Percentiles rank a stretch among this genome's conserved stretches.
Conservation (phyloP, 2,329 filamentous ascomycete genomes). For the Microsporum audouinii region DNA sequence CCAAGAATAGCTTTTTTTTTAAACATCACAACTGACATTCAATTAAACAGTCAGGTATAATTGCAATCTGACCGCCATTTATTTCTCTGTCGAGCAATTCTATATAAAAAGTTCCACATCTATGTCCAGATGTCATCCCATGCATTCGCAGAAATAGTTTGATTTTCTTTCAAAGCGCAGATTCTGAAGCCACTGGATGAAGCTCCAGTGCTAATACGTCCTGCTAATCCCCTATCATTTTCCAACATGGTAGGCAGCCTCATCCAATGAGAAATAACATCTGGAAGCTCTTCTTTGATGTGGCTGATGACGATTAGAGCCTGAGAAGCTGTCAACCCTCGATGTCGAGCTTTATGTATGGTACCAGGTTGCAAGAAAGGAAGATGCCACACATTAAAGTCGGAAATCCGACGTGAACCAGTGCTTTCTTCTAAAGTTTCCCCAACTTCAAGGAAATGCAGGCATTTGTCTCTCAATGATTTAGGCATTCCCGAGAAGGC, state of each 20-base stretch:
- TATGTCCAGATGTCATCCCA: constrained; percentile 15
- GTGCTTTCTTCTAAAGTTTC: constrained; percentile 33
- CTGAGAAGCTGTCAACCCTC: constrained; percentile 57
- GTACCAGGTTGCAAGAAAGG: constrained; percentile 6
- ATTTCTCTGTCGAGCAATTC: not conserved
- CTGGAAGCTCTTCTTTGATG: constrained; percentile 78
- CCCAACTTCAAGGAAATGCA: constrained; percentile 62
- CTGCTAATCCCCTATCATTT: not conserved
- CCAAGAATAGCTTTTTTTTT: too few species aligned
- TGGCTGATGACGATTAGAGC: constrained; percentile 89
- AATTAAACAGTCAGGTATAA: not conserved
- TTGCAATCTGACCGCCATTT: not conserved
- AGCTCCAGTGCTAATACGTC: not conserved
- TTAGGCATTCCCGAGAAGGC: constrained; percentile 80
- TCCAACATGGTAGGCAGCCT: constrained; percentile 50
- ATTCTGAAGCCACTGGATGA: constrained; percentile 6
- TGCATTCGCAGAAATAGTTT: constrained; percentile 9
- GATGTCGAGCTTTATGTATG: constrained; percentile 16
- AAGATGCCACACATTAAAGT: constrained; percentile 9
- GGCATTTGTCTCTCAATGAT: constrained; percentile 70
- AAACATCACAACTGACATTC: not conserved
- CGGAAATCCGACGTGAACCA: constrained; percentile 9
- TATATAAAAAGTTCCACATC: not conserved
- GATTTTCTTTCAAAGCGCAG: constrained; percentile 8
- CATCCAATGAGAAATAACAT: constrained; percentile 71